phyloP scores from a whole-genome alignment of 73 alveolate genomes.

The Tetrahymena malaccensis region DNA sequence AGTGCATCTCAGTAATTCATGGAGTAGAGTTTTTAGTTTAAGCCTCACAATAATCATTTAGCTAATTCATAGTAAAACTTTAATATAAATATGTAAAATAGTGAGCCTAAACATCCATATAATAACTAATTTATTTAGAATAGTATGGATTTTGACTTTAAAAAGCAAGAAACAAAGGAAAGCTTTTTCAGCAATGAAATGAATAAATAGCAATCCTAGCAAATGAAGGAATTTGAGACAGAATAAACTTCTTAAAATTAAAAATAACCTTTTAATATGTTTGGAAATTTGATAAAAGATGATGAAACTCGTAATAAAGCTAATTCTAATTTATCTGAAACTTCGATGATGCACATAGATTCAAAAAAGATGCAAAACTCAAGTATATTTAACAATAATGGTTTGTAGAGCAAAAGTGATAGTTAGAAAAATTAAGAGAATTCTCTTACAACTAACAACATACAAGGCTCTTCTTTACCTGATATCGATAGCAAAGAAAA shows the following conservation, averaged over 20 bases:
- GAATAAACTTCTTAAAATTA: neutral
- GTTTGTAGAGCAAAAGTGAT: neutral
- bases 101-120: neutral
- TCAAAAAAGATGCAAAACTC: neutral
- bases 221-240: neutral
- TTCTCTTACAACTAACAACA: neutral
- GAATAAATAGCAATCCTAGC: neutral
- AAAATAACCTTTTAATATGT: neutral
- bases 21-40: neutral
- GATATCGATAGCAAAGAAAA: neutral
- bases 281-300: neutral
- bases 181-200: neutral
- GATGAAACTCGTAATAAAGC: neutral
- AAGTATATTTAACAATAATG: neutral
- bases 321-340: neutral
- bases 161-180: neutral
- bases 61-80: neutral
- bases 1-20: neutral
- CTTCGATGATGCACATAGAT: neutral
- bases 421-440: neutral
- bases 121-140: neutral
- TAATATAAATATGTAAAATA: neutral
- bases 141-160: neutral
- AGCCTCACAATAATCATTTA: neutral
- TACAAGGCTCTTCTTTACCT: neutral